Percentiles rank a stretch among this genome's conserved stretches.
Conservation (phyloP, 2,329 filamentous ascomycete species). For the Emergomyces pasteurianus region DNA sequence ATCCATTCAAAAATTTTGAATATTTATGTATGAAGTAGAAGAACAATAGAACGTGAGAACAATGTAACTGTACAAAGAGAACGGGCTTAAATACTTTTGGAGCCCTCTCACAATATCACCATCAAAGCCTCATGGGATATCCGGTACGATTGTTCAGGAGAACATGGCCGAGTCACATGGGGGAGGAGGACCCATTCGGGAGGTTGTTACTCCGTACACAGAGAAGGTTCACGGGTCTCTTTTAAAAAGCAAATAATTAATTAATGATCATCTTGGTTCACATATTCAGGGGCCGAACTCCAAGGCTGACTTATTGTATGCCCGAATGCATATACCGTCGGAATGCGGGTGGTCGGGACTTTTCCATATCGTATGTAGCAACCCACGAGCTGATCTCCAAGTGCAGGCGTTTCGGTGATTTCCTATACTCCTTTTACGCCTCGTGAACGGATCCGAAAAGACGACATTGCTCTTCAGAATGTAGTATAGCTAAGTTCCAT, state of each 20-base stretch:
- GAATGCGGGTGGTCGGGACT: no score
- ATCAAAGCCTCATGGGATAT: neutral
- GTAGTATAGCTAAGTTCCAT: neutral
- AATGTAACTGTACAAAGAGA: neutral
- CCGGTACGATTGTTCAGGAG: neutral
- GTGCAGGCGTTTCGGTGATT: neutral
- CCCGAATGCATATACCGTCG: neutral
- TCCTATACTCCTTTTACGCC: neutral
- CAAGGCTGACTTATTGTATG: neutral
- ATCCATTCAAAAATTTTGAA: neutral
- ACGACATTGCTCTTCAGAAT: neutral
- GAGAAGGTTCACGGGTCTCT: neutral
- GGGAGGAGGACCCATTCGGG: neutral
- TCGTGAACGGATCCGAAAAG: neutral
- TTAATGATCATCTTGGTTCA: neutral
- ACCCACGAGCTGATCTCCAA: neutral
- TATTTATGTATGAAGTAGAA: no score
- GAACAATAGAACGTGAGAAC: neutral
- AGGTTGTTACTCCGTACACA: neutral
- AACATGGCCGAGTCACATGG: no score
- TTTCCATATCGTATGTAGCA: no score
- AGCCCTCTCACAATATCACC: neutral
- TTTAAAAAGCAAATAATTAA: neutral
- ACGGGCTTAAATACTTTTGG: neutral
- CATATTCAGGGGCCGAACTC: neutral